Evolutionary conservation across 202 grass and related monocot genomes (phyloP).

Genomic region (Schoenoplectus tabernaemontani): DNA sequence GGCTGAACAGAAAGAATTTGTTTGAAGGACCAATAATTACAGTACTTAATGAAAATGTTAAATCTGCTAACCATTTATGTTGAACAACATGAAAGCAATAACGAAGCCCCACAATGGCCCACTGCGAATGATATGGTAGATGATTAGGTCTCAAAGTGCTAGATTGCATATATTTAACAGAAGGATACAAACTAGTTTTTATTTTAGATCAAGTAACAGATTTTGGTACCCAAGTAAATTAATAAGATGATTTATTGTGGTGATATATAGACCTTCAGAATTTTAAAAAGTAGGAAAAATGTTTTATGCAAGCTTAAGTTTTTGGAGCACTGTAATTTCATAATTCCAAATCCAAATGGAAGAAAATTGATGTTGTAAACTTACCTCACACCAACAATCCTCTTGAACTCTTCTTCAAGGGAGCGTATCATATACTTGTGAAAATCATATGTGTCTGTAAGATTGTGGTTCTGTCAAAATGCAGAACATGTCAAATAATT

Average conservation of each 20-base stretch:
- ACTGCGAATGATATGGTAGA: conserved; percentile 35
- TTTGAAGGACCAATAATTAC: conserved; percentile 14
- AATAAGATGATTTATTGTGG: neutral
- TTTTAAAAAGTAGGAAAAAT: neutral
- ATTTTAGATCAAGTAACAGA: neutral
- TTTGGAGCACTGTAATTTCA: neutral
- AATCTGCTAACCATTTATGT: conserved; percentile 54
- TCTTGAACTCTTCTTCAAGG: conserved; percentile 97
- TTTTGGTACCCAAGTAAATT: neutral
- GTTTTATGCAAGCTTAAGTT: neutral
- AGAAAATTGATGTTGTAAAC: neutral
- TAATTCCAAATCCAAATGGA: conserved; percentile 3
- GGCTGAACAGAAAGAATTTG: neutral
- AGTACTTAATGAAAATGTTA: conserved; percentile 6
- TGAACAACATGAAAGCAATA: conserved; percentile 94
- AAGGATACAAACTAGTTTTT: neutral
- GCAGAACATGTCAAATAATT: neutral
- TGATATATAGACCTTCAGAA: neutral
- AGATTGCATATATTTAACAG: neutral
- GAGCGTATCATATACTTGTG: conserved; percentile 94
- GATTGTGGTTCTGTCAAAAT: conserved; percentile 78
- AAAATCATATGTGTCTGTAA: conserved; percentile 69
- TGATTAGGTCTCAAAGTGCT: neutral
- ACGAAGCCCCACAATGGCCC: conserved; percentile 90
- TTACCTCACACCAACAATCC: conserved; percentile 95